Base-by-base conservation (phyloP, 1,284 basidiomycete genomes). In the Pyrrhoderma lamaoense region DNA sequence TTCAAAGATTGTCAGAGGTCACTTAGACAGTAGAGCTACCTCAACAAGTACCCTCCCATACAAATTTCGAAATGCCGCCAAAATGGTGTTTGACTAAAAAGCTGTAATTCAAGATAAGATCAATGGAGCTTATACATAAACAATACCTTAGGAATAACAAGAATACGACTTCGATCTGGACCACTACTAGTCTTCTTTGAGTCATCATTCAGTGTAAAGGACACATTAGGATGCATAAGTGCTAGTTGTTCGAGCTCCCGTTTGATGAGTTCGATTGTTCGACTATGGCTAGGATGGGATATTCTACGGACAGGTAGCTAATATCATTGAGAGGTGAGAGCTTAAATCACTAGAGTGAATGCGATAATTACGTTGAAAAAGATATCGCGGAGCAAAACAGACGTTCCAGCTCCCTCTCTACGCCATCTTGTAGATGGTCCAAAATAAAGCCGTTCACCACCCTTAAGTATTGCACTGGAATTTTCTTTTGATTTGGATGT, bases 251-350 rank as follows among this genome's bases (percentile, higher is more conserved):
- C 86, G 19, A 94, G 64, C 53, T 87, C 81, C 59, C 75, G 78
- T 53, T 79, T 80, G 55, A 93, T 76, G 8, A 78, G 65, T 35
- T 85, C 78, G 31, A 88, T 60, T 1, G 84, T 81, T 31, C 77
- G 73, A 9, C 68, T 51, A 22, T 78, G 63, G 27, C 75, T 66
- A 8, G 79, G 73, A 65, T 90, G 86, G 0, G 87, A 80, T 23
- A 69, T 70, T 36, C 88, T 77, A 52, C 89, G 82, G 54, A 93
- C 80, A 37, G 89, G 89, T 44, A 90, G 75, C 88, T 90, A 61
- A 47, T 47, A 49, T 40, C 45, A 23, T 44, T 47, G n/a, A n/a
- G n/a, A n/a, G 54, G 27, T 18, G 34, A 25, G 55, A 31, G 7
- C 5, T 44, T 45, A 42, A 49, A 50, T 47, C 52, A 35, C 27